Evolutionary conservation across 805 yeast genomes (phyloP).

Genomic region (Ogataea naganishii): DNA sequence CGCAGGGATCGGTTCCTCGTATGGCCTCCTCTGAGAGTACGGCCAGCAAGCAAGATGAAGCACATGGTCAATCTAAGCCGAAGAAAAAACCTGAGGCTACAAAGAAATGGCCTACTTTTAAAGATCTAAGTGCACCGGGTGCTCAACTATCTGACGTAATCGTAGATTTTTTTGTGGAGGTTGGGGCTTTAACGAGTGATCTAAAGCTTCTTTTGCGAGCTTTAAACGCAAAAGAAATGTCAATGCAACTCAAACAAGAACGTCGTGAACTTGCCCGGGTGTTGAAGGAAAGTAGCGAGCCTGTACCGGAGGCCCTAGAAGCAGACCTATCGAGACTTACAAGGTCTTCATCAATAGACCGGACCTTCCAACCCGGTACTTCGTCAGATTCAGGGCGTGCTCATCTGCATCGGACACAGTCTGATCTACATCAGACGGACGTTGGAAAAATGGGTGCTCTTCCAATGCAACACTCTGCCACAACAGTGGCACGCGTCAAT

Average conservation of each 20-base stretch:
- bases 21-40: conserved; percentile 1
- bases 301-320: too few relatives aligned
- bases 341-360: too few relatives aligned
- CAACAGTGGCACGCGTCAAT: too few relatives aligned
- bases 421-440: too few relatives aligned
- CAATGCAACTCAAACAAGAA: conserved; percentile 26
- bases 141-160: conserved; percentile 47
- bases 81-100: conserved; percentile 1
- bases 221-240: conserved; percentile 44
- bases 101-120: conserved; percentile 40
- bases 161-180: conserved; percentile 52
- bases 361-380: too few relatives aligned
- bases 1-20: conserved; percentile 1
- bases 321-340: too few relatives aligned
- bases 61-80: neutral
- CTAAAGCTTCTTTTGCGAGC: conserved; percentile 53
- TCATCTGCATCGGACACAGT: too few relatives aligned
- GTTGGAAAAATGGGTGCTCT: too few relatives aligned
- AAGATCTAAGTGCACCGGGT: conserved; percentile 45
- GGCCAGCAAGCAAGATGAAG: neutral
- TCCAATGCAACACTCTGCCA: too few relatives aligned
- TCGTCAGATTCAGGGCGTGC: too few relatives aligned
- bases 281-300: conserved; percentile 2
- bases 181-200: conserved; percentile 55
- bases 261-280: conserved; percentile 11